Evolutionary conservation across 257 asterid species (phyloP).

Genomic region (Solanum tarijense): DNA sequence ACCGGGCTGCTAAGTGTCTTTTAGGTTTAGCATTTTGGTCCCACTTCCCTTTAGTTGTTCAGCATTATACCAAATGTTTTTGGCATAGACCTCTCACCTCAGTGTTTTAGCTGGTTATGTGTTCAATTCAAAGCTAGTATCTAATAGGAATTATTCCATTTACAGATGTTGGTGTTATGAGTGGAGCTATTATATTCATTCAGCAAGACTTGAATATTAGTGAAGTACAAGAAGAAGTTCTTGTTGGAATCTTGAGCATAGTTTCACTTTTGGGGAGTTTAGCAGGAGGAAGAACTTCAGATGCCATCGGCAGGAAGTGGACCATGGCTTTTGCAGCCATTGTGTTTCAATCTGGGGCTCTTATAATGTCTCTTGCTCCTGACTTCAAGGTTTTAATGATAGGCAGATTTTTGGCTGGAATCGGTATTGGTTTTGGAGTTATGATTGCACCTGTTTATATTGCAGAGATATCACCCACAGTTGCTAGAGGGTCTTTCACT

Average conservation of each 20-base stretch:
- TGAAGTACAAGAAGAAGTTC: constrained; percentile 50
- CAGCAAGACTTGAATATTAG: constrained; percentile 44
- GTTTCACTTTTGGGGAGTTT: constrained; percentile 50
- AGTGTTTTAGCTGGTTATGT: neutral
- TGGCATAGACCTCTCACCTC: neutral
- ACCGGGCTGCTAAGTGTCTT: neutral
- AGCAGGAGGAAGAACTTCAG: constrained; percentile 56
- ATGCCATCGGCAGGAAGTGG: constrained; percentile 63
- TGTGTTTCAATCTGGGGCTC: constrained; percentile 49
- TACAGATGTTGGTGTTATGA: constrained; percentile 73
- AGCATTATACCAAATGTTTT: neutral
- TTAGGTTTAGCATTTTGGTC: neutral
- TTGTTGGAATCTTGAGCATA: constrained; percentile 52
- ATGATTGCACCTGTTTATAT: constrained; percentile 66
- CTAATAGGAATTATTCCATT: neutral
- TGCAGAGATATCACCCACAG: constrained; percentile 53
- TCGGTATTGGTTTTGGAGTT: constrained; percentile 54
- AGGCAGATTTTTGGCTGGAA: constrained; percentile 49
- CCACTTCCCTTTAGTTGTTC: neutral
- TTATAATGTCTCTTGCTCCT: constrained; percentile 44
- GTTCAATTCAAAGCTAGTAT: neutral
- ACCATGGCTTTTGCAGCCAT: constrained; percentile 55
- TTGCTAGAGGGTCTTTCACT: constrained; percentile 44
- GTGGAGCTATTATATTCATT: constrained; percentile 62
- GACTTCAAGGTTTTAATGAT: constrained; percentile 32